These are phyloP conservation scores for Melaleuca quinquenervia DNA, from an alignment of 345 rosid species.

Conservation along the genomic window DNA sequence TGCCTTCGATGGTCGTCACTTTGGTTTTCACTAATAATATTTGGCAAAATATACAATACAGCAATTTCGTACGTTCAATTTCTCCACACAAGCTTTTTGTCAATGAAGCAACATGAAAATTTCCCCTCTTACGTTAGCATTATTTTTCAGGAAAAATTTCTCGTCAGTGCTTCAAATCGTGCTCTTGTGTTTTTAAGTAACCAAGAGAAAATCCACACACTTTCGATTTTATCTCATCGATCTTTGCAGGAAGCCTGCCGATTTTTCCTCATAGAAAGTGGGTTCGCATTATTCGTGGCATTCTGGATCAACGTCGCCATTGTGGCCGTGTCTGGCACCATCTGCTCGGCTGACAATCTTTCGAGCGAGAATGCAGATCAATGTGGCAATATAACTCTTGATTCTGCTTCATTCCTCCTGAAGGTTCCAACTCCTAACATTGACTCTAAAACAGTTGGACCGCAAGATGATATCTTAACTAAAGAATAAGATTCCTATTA, in stretches of 20 bases:
- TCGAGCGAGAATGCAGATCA: constrained; percentile 7
- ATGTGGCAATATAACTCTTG: constrained; percentile 38
- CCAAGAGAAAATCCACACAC: neutral
- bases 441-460: neutral
- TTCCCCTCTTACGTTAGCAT: no score
- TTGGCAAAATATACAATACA: neutral
- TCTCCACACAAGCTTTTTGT: no score
- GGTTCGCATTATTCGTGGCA: constrained; percentile 48
- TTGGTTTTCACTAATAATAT: neutral
- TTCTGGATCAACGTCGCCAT: constrained; percentile 48
- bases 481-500: neutral
- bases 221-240: neutral
- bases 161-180: neutral
- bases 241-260: constrained; percentile 41
- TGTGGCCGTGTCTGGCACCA: constrained; percentile 41
- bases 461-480: neutral
- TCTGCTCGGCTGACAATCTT: constrained; percentile 24
- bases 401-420: constrained; percentile 69
- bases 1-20: neutral
- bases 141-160: no score
- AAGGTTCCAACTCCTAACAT: constrained; percentile 11
- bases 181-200: neutral
- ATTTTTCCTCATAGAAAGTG: constrained; percentile 51
- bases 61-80: no score
- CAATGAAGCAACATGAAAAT: no score